Percentiles rank a stretch among this genome's conserved stretches.
Evolutionary conservation across 352 stramenopile genomes (phyloP).

Genomic region (Globisporangium takayamanum): DNA sequence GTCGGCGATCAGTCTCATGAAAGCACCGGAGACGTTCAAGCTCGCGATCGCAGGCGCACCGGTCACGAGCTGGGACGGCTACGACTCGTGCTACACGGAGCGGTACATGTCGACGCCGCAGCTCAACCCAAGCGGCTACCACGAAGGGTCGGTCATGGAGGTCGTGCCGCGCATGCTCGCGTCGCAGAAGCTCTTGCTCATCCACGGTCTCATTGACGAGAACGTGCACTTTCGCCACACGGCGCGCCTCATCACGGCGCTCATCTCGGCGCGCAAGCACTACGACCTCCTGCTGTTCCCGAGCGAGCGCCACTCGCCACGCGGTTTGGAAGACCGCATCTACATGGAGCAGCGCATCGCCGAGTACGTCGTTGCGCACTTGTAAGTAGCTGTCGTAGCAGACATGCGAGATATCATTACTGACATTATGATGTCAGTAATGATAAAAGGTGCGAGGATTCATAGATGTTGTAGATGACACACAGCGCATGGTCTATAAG

Average conservation of each 20-base stretch:
- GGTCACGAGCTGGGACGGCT: slow-evolving; percentile 97
- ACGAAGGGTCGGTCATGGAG: slow-evolving; percentile 88
- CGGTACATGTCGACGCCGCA: slow-evolving; percentile 95
- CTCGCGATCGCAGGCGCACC: slow-evolving; percentile 93
- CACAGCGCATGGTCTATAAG: too few relatives aligned
- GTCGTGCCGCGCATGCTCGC: slow-evolving; percentile 89
- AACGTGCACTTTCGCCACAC: slow-evolving; percentile 99
- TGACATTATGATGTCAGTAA: not conserved
- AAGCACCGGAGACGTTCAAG: slow-evolving; percentile 94
- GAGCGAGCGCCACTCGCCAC: slow-evolving; percentile 93
- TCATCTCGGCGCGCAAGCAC: slow-evolving; percentile 92
- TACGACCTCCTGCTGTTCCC: slow-evolving; percentile 97
- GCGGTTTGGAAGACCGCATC: slow-evolving; percentile 87
- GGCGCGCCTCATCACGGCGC: slow-evolving; percentile 92
- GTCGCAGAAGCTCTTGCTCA: slow-evolving; percentile 88
- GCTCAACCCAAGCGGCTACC: slow-evolving; percentile 91
- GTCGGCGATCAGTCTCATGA: slow-evolving; percentile 94
- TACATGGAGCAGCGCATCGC: slow-evolving; percentile 95
- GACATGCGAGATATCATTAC: not conserved
- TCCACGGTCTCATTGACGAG: slow-evolving; percentile 97
- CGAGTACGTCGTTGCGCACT: slow-evolving; percentile 72
- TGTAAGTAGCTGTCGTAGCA: slow-evolving; percentile 30
- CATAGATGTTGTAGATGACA: not conserved
- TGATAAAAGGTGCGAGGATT: not conserved
- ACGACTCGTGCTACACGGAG: slow-evolving; percentile 99